These are phyloP conservation scores for Claviceps maximensis DNA, from an alignment of 2,329 filamentous ascomycete genomes.

Conservation along the genomic window DNA sequence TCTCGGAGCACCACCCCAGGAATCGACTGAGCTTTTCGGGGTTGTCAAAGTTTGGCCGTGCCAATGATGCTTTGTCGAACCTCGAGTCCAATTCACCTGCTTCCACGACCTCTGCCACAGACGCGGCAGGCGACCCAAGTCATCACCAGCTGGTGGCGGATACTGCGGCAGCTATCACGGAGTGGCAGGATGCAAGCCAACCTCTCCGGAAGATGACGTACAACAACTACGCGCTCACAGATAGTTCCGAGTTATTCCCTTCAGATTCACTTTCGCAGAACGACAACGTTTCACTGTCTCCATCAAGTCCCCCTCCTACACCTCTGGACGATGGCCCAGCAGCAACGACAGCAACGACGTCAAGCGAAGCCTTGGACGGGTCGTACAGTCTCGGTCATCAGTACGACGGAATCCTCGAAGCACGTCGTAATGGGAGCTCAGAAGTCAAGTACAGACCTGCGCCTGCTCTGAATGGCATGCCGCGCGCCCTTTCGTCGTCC, in stretches of 20 bases:
- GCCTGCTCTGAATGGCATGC: conserved; percentile 3
- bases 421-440: conserved; percentile 8
- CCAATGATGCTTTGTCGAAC: conserved; percentile 17
- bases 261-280: conserved; percentile 11
- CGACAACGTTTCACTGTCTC: conserved; percentile 1
- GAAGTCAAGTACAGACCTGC: neutral
- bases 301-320: neutral
- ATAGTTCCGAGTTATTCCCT: conserved; percentile 15
- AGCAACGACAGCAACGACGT: neutral
- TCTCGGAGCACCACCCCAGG: conserved; percentile 7
- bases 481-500: neutral
- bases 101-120: conserved; percentile 9
- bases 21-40: conserved; percentile 16
- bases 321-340: neutral
- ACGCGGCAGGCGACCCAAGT: conserved; percentile 8
- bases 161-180: conserved; percentile 12
- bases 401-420: conserved; percentile 14
- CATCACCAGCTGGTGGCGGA: conserved; percentile 13
- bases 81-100: conserved; percentile 16
- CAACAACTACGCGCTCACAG: conserved; percentile 14
- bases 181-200: conserved; percentile 14
- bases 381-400: conserved; percentile 9
- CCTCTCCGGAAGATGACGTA: conserved; percentile 11
- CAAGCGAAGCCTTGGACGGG: conserved; percentile 1
- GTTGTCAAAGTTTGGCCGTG: conserved; percentile 16